Evolutionary conservation across 2,329 filamentous ascomycete genomes (phyloP).

Genomic region (Septoria linicola): DNA sequence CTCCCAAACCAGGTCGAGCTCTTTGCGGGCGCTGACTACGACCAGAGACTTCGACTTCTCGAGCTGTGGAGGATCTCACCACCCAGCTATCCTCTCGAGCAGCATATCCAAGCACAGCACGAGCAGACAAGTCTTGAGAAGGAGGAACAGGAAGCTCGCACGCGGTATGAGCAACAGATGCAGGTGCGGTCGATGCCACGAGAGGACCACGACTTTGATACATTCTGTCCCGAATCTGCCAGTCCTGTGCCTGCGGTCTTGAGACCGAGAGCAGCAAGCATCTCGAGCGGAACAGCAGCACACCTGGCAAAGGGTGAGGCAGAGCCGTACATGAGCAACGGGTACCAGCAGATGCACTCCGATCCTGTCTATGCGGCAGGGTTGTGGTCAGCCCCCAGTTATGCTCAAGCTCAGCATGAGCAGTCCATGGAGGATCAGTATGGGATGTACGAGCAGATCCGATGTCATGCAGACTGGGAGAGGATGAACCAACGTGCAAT

Average conservation of each 20-base stretch:
- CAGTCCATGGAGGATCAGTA: constrained; percentile 66
- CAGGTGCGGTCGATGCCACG: constrained; percentile 16
- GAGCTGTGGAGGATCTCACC: constrained; percentile 84
- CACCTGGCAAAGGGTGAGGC: constrained; percentile 40
- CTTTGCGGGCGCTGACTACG: constrained; percentile 70
- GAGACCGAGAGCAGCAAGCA: constrained; percentile 33
- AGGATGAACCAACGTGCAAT: constrained; percentile 27
- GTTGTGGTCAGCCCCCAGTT: constrained; percentile 42
- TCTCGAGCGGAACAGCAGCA: constrained; percentile 23
- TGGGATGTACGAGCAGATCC: constrained; percentile 58
- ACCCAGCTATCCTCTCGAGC: constrained; percentile 53
- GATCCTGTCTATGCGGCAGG: constrained; percentile 66
- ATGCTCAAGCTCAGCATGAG: constrained; percentile 40
- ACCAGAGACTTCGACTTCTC: constrained; percentile 71
- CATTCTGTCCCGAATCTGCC: constrained; percentile 28
- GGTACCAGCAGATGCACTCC: constrained; percentile 65
- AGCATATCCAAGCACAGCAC: constrained; percentile 55
- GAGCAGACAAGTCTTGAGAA: constrained; percentile 55
- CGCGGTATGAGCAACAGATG: constrained; percentile 54
- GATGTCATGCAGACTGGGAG: constrained; percentile 52
- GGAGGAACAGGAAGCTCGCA: constrained; percentile 56
- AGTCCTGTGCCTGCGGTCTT: constrained; percentile 33
- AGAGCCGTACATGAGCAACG: constrained; percentile 82
- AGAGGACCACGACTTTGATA: constrained; percentile 32
- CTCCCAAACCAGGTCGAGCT: constrained; percentile 74